A percentile compares a stretch with the other conserved stretches of the same genome.
Evolutionary conservation across 768 basidiomycete species (phyloP).

Genomic region (Kwoniella sp.): DNA sequence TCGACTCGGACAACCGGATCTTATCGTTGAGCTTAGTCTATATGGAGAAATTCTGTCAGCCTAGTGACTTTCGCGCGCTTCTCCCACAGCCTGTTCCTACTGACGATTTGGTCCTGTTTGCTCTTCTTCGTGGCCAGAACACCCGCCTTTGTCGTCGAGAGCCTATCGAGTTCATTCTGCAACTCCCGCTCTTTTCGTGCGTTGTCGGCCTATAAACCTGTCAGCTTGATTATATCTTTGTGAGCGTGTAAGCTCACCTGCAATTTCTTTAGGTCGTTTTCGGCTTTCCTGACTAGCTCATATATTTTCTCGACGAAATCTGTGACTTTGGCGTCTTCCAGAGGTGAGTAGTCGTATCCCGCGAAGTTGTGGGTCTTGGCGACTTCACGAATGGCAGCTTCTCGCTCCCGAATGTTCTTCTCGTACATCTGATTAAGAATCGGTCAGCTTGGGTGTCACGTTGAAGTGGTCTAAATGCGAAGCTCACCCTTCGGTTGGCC

Average conservation of each 20-base stretch:
- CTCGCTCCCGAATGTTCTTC: slow-evolving; percentile 69
- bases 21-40: slow-evolving; percentile 47
- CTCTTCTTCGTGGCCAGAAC: slow-evolving; percentile 50
- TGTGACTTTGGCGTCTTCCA: slow-evolving; percentile 70
- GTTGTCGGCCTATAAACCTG: slow-evolving; percentile 42
- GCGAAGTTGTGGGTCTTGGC: slow-evolving; percentile 70
- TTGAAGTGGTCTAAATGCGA: background rate
- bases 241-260: slow-evolving; percentile 63
- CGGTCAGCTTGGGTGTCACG: slow-evolving; percentile 9
- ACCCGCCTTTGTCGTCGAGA: slow-evolving; percentile 62
- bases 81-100: background rate
- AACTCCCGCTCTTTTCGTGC: slow-evolving; percentile 59
- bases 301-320: slow-evolving; percentile 72
- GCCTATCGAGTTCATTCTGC: slow-evolving; percentile 63
- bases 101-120: slow-evolving; percentile 56
- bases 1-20: slow-evolving; percentile 49
- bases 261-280: slow-evolving; percentile 62
- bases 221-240: background rate
- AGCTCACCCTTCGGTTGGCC: slow-evolving; percentile 71
- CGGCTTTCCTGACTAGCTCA: slow-evolving; percentile 68
- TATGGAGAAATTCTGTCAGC: slow-evolving; percentile 1
- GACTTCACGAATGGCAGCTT: slow-evolving; percentile 71
- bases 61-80: background rate
- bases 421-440: slow-evolving; percentile 67
- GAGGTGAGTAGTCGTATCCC: slow-evolving; percentile 70